Evolutionary conservation across 345 rosid genomes (phyloP), one percentile per base, ranked within the genome.

Genomic region (Ceriops decandra): DNA sequence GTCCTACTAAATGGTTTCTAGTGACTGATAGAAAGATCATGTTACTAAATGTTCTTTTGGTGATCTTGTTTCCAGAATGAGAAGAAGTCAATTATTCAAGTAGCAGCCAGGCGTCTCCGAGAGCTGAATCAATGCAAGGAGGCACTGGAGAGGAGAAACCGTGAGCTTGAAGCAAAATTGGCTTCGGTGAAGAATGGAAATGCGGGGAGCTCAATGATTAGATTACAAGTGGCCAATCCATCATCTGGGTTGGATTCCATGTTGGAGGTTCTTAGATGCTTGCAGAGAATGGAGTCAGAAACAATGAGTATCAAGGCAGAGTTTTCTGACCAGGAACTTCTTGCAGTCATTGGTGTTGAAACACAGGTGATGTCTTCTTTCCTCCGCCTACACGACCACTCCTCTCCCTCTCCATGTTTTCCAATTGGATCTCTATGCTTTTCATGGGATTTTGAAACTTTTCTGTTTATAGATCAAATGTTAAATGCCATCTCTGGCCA

Each of bases 221-320:
- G 51, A 67, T 54, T 88, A 15, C 70, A 54, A 67, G 35, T 87
- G 15, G 65, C 20, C 52, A 83, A 85, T 63, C 87, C 96, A 4
- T 57, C 67, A 5, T 82, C 85, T 59, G 88, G 91, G 63, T 10
- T 81, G 7, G 91, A 88, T 77, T 87, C 90, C 7, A 81, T 90
- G 74, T 0, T 84, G 59, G 89, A 83, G 67, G 72, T 75, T 69
- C 86, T 92, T 17, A 77, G 70, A 21, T 82, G 77, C 73, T 68
- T 88, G 74, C 85, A 83, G 70, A 53, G 64, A 60, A 49, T 69
- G 79, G 87, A 74, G 19, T 65, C 82, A 47, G 76, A 77, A 36
- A 66, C 72, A 60, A 74, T 6, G 19, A 70, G 71, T 0, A 78
- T 86, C 35, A 74, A 73, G 5, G 83, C 88, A 24, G 58, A 61